Base-by-base conservation (phyloP, 345 rosid species). In the Crucihimalaya himalaica region DNA sequence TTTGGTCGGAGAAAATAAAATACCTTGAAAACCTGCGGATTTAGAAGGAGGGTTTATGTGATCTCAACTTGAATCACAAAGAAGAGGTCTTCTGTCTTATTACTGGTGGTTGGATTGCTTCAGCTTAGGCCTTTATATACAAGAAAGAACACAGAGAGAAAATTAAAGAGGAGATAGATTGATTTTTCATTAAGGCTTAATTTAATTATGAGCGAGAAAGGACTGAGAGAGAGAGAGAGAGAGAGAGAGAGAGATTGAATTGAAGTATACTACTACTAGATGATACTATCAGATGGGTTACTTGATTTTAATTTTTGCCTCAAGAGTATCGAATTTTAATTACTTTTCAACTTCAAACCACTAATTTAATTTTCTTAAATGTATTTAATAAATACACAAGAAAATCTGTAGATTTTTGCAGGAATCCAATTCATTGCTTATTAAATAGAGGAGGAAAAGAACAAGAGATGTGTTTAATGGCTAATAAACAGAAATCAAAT, bases 161-260 rank as follows among this genome's bases (percentile, higher is more conserved):
- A 68, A 66, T 40, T 4, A 71, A 66, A 67, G 63, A 42, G 70
- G 50, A 64, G 86, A 69, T 82, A 64, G 83, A 79, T 81, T 78
- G 87, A 79, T 86, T 45, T 81, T 71, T 79, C 77, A 81, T 87
- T 83, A 88, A 91, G 84, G 87, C 86, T 81, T 83, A 82, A 81
- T 79, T 86, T 67, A 92, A 92, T 88, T 83, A 79, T 59, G 86
- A 84, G 81, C 75, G 81, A 81, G 91, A 82, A 86, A 86, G 76
- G 39, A 55, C 39, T 55, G 77, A 68, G 78, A 72, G 62, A 72
- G 77, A 71, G 73, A 78, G 70, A 80, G 80, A 58, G 77, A 70
- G 59, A 72, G 75, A 71, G 76, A 78, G 65, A 80, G 79, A 58
- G 71, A 79, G 72, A 70, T 73, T 69, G 86, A 83, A 86, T 77